Percentiles rank a stretch among this genome's conserved stretches.
phyloP scores from a whole-genome alignment of 2,329 filamentous ascomycete genomes.

The Colletotrichum tamarilloi region DNA sequence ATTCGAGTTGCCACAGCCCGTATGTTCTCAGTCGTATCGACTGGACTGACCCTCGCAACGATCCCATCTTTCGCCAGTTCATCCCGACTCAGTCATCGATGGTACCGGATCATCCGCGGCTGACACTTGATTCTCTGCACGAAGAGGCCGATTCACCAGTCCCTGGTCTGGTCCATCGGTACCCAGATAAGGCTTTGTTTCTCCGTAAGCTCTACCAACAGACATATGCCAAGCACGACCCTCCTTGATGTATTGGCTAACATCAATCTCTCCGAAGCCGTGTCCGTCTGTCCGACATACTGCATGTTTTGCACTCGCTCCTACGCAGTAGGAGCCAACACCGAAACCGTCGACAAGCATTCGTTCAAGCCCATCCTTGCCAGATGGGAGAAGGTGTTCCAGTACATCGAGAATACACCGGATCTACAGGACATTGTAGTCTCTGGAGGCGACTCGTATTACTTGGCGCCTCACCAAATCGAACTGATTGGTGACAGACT shows the following conservation, averaged over 20 bases:
- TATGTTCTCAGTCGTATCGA: conserved; percentile 69
- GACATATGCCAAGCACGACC: not conserved
- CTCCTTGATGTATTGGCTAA: not conserved
- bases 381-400: conserved; percentile 67
- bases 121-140: conserved; percentile 68
- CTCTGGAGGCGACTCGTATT: conserved; percentile 72
- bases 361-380: conserved; percentile 50
- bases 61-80: conserved; percentile 71
- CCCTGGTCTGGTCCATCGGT: conserved; percentile 70
- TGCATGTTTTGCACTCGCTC: conserved; percentile 72
- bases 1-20: conserved; percentile 50
- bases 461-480: conserved; percentile 64
- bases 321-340: conserved; percentile 67
- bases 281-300: conserved; percentile 71
- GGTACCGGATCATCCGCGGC: conserved; percentile 63
- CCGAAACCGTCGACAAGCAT: conserved; percentile 60
- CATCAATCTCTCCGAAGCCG: conserved; percentile 51
- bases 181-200: conserved; percentile 72
- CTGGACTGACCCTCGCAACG: conserved; percentile 68
- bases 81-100: conserved; percentile 66
- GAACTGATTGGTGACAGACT: conserved; percentile 65
- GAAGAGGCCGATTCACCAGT: conserved; percentile 68
- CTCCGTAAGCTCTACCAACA: conserved; percentile 57
- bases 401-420: conserved; percentile 64
- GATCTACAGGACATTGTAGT: conserved; percentile 68